These are phyloP conservation scores for Trichophyton equinum DNA, from an alignment of 2,329 filamentous ascomycete species.

Conservation along the genomic window DNA sequence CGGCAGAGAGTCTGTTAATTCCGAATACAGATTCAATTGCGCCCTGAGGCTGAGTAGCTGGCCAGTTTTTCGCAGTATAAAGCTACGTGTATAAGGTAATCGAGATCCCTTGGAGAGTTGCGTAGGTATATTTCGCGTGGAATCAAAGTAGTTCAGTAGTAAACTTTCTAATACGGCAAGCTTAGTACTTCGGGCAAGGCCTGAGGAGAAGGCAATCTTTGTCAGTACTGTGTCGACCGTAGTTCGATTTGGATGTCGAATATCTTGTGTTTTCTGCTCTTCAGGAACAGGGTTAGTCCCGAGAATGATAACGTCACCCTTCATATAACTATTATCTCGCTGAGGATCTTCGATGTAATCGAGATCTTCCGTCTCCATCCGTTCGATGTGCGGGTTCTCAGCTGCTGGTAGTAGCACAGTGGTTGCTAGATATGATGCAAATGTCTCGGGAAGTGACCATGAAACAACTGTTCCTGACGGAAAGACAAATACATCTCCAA, in stretches of 20 bases:
- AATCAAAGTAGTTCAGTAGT: constrained; percentile 72
- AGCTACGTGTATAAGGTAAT: constrained; percentile 54
- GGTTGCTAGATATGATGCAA: constrained; percentile 57
- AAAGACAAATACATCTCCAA: constrained; percentile 89
- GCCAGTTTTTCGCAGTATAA: constrained; percentile 87
- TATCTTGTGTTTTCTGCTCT: constrained; percentile 13
- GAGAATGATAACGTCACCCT: constrained; percentile 77
- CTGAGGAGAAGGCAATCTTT: constrained; percentile 93
- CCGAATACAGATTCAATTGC: constrained; percentile 91
- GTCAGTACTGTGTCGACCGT: constrained; percentile 57
- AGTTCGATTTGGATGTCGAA: constrained; percentile 20
- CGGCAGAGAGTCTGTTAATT: constrained; percentile 85
- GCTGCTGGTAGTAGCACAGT: constrained; percentile 64
- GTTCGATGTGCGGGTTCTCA: constrained; percentile 56
- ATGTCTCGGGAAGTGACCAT: constrained; percentile 71
- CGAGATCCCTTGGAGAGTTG: constrained; percentile 57
- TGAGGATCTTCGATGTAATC: constrained; percentile 68
- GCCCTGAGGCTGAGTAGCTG: constrained; percentile 80
- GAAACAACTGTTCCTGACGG: constrained; percentile 86
- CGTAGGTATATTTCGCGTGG: constrained; percentile 68
- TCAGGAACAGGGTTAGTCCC: constrained; percentile 51
- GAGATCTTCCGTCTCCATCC: constrained; percentile 75
- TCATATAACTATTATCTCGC: constrained; percentile 62
- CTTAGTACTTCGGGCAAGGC: constrained; percentile 83
- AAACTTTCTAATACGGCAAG: constrained; percentile 80